Percentiles rank a stretch among this genome's conserved stretches.
These are phyloP conservation scores for Jacaranda copaia DNA, from an alignment of 257 asterid genomes.

Conservation along the genomic window DNA sequence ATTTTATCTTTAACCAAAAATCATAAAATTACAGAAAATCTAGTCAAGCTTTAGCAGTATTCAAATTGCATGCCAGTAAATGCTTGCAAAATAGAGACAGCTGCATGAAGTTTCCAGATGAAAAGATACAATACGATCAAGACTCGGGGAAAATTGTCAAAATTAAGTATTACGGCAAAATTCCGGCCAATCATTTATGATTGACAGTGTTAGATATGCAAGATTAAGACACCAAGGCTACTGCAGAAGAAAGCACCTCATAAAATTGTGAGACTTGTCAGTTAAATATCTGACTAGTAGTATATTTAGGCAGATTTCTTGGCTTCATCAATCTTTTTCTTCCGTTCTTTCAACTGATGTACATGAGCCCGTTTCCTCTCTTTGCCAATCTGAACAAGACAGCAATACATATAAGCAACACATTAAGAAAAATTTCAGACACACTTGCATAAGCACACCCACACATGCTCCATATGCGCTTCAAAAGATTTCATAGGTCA, in stretches of 20 bases:
- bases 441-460: not conserved
- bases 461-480: not conserved
- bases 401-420: conserved; percentile 7
- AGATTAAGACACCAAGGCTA: conserved; percentile 5
- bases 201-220: conserved; percentile 23
- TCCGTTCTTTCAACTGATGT: conserved; percentile 53
- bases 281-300: not conserved
- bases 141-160: not conserved
- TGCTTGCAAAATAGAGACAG: not conserved
- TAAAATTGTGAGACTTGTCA: not conserved
- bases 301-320: conserved; percentile 39
- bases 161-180: conserved; percentile 29
- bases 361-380: conserved; percentile 47
- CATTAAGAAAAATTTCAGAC: not conserved
- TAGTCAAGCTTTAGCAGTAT: too few relatives aligned
- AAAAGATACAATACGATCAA: not conserved
- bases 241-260: not conserved
- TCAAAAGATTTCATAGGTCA: not conserved
- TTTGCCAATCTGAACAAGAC: conserved; percentile 60
- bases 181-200: conserved; percentile 24
- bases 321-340: conserved; percentile 56
- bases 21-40: too few relatives aligned
- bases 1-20: not conserved
- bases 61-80: not conserved
- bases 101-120: not conserved